Evolutionary conservation across 345 rosid species (phyloP), one percentile per base, ranked within the genome.

Genomic region (Toxicodendron radicans): DNA sequence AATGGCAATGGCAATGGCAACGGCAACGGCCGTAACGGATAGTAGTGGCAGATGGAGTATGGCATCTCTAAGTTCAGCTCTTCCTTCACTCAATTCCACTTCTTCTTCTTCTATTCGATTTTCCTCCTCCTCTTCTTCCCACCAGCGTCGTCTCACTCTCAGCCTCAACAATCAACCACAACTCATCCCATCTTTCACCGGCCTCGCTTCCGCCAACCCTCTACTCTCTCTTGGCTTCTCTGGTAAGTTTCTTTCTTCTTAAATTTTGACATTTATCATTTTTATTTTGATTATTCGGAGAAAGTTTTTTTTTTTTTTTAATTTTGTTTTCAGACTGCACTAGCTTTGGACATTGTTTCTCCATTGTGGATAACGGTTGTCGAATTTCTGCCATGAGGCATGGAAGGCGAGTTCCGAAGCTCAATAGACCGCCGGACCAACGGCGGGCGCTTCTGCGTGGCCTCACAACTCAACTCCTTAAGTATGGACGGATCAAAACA

Each of bases 341-440:
- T 1, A 86, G 87, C 58, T 88, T 76, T 64, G 93, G 83, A 73
- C 68, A 71, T 10, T 84, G 83, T 12, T 87, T 92, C 70, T 73
- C 82, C 65, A 62, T 75, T 9, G 65, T 89, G 0, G 87, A 85
- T 4, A 88, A 87, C 6, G 91, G 97, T 2, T 66, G 84, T 71
- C 94, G 92, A 23, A n/a, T 94, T 7, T 90, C 59, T 48, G 93
- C 91, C 0, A 94, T 94, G 98, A 83, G 98, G 46, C 98, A 94
- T 48, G 98, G 97, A 20, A 79, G 85, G 69, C 78, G 88, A 51
- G 97, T 94, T 9, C 97, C 98, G 58, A 94, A 91, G 87, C 92
- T 94, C 32, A 94, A 91, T 60, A 83, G 98, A 70, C 98, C 98
- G 14, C 97, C 97, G 0, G 98, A 90, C 80, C 98, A 94, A 79